Percentiles rank a stretch among this genome's conserved stretches.
phyloP scores from a whole-genome alignment of 331 rosid species.

The Spiraea crenata region DNA sequence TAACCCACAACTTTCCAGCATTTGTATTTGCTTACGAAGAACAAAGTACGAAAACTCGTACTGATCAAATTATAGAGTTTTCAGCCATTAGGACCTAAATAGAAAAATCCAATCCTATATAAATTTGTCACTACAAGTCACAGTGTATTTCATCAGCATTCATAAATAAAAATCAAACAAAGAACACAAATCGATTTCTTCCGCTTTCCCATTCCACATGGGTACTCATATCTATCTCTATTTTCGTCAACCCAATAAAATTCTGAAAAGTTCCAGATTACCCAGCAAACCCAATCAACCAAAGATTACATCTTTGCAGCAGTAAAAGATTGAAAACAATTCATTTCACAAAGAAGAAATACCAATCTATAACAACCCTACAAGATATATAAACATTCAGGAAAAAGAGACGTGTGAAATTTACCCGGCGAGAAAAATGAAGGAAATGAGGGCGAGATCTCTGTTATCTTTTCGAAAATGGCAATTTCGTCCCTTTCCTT shows the following conservation, averaged over 20 bases:
- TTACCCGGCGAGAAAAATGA: background rate
- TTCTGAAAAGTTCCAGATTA: background rate
- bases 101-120: background rate
- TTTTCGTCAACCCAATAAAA: background rate
- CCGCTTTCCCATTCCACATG: background rate
- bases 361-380: background rate
- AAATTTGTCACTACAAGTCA: background rate
- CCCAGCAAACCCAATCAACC: background rate
- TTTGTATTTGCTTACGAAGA: background rate
- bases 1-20: constrained; percentile 1
- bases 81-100: background rate
- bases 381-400: background rate
- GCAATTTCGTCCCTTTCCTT: background rate
- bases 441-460: background rate
- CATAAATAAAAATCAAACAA: background rate
- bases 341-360: background rate
- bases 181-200: background rate
- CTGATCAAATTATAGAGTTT: too few species aligned
- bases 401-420: background rate
- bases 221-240: background rate
- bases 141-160: background rate
- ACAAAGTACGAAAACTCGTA: background rate
- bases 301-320: constrained; percentile 2
- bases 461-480: background rate
- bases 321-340: background rate